Evolutionary conservation across 106 monocot genomes (phyloP).

Genomic region (Ottelia alismoides): DNA sequence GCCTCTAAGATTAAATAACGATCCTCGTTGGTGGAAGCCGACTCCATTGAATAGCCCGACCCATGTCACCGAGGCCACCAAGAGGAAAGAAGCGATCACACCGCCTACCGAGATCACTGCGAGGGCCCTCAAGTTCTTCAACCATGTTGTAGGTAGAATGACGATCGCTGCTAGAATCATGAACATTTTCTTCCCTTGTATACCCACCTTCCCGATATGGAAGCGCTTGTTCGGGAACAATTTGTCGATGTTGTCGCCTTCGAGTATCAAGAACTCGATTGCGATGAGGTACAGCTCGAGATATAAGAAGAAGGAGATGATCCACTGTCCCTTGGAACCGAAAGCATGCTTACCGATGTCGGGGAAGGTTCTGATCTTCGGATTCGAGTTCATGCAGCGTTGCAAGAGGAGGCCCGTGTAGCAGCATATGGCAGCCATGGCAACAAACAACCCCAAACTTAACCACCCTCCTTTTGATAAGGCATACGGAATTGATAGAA

Average conservation of each 20-base stretch:
- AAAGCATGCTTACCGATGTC: slow-evolving; percentile 28
- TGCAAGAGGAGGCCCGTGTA: slow-evolving; percentile 27
- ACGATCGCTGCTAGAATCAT: slow-evolving; percentile 7
- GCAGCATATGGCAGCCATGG: slow-evolving; percentile 16
- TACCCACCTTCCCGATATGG: not conserved
- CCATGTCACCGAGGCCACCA: slow-evolving; percentile 12
- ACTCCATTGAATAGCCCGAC: slow-evolving; percentile 11
- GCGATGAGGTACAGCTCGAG: slow-evolving; percentile 26
- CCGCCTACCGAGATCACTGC: slow-evolving; percentile 22
- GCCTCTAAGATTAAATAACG: slow-evolving; percentile 6
- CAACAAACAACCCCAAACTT: slow-evolving; percentile 14
- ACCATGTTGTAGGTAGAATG: slow-evolving; percentile 23
- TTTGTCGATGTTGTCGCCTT: slow-evolving; percentile 26
- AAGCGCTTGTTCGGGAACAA: slow-evolving; percentile 13
- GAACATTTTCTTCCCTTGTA: slow-evolving; percentile 22
- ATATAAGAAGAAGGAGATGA: slow-evolving; percentile 17
- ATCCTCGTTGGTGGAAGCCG: slow-evolving; percentile 15
- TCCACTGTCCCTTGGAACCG: slow-evolving; percentile 16
- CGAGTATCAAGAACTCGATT: slow-evolving; percentile 24
- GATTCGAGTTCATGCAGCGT: slow-evolving; percentile 20
- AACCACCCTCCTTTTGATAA: slow-evolving; percentile 29
- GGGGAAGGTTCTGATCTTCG: slow-evolving; percentile 9
- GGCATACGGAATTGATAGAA: slow-evolving; percentile 30
- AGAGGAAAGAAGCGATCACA: slow-evolving; percentile 21
- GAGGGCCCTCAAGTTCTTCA: slow-evolving; percentile 14